Conservation (phyloP, 805 yeast genomes). For the Candida maltosa region DNA sequence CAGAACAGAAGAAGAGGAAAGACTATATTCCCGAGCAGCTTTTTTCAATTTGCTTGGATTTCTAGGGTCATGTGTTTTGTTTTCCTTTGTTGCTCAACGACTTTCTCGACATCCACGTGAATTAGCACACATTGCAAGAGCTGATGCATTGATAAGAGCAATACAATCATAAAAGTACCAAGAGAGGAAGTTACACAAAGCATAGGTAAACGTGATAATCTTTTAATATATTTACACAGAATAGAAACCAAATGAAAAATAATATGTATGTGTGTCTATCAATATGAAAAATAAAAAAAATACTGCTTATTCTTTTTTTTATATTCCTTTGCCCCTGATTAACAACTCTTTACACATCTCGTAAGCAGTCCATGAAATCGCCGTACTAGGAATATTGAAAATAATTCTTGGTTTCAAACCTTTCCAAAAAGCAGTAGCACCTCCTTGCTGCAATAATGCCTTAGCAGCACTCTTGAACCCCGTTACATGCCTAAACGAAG, state of each 20-base stretch:
- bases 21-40: constrained; percentile 71
- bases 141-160: constrained; percentile 23
- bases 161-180: constrained; percentile 13
- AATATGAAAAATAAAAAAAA: too few relatives aligned
- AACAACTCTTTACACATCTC: constrained; percentile 89
- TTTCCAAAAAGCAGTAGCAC: constrained; percentile 66
- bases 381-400: constrained; percentile 92
- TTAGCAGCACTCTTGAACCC: constrained; percentile 71
- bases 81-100: constrained; percentile 75
- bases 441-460: constrained; percentile 60
- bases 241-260: background rate
- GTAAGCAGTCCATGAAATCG: constrained; percentile 96
- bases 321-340: constrained; percentile 24
- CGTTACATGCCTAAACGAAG: constrained; percentile 49
- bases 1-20: constrained; percentile 82
- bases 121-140: constrained; percentile 26
- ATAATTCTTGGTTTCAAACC: constrained; percentile 90
- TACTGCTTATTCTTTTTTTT: too few relatives aligned
- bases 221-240: background rate
- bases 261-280: background rate
- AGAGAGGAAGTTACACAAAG: too few relatives aligned
- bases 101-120: constrained; percentile 32
- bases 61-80: constrained; percentile 74
- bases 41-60: constrained; percentile 78
- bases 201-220: background rate